A percentile compares a stretch with the other conserved stretches of the same genome.
Evolutionary conservation across 2,329 filamentous ascomycete genomes (phyloP).

Genomic region (Xylaria sp.): DNA sequence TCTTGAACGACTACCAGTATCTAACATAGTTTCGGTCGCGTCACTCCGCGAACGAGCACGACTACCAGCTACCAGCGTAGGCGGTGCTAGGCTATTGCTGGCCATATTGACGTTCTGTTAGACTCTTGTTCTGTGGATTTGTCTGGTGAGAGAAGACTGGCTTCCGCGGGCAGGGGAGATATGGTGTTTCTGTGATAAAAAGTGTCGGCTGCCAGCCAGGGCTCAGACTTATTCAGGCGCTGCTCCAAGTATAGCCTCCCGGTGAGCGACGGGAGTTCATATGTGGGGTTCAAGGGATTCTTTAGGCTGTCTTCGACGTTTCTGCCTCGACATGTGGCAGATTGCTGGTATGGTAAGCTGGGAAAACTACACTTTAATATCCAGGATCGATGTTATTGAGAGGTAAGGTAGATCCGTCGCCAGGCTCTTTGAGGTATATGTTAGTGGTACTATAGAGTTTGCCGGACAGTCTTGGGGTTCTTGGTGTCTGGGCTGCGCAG

Average conservation of each 20-base stretch:
- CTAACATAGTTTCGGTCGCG: constrained; percentile 34
- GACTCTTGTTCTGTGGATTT: constrained; percentile 3
- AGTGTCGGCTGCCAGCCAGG: constrained; percentile 6
- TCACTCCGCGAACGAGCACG: constrained; percentile 44
- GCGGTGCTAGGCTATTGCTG: constrained; percentile 45
- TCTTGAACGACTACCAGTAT: constrained; percentile 41
- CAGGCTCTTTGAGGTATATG: constrained; percentile 6
- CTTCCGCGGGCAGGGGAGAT: not conserved
- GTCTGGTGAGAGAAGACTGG: not conserved
- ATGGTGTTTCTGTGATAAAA: constrained; percentile 6
- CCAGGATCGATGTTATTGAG: constrained; percentile 3
- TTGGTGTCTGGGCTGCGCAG: constrained; percentile 36
- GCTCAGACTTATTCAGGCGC: not conserved
- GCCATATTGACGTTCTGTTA: constrained; percentile 38
- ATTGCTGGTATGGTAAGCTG: constrained; percentile 28
- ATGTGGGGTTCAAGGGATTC: constrained; percentile 23
- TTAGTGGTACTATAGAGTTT: not conserved
- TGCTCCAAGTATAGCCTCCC: constrained; percentile 10
- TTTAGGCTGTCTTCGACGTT: constrained; percentile 23
- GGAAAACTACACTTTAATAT: constrained; percentile 21
- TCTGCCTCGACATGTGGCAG: constrained; percentile 34
- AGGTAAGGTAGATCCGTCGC: constrained; percentile 13
- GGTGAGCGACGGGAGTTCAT: constrained; percentile 26
- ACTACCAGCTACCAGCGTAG: constrained; percentile 46
- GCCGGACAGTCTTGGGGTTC: constrained; percentile 15